phyloP scores from a whole-genome alignment of 345 rosid species.

The Sapria himalayana region DNA sequence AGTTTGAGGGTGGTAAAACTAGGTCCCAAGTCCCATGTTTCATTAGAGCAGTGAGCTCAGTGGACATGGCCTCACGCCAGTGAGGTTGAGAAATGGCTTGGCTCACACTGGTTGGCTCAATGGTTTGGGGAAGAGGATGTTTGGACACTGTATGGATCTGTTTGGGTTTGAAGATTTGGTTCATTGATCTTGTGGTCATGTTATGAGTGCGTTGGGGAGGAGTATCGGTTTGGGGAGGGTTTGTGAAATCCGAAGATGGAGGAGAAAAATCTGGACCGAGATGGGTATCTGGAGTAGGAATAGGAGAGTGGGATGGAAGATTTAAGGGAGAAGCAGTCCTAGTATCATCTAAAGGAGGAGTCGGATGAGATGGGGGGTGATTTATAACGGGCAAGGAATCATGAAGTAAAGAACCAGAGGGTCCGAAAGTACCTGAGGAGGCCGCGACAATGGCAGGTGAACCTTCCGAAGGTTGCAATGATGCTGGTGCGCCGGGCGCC shows the following conservation, averaged over 20 bases:
- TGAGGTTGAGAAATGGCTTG: not conserved
- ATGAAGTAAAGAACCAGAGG: too few species aligned
- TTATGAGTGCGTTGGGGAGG: not conserved
- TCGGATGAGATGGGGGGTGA: too few species aligned
- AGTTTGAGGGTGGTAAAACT: not conserved
- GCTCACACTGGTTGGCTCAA: slow-evolving; percentile 1
- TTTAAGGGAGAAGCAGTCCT: not conserved
- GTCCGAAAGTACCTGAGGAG: not conserved
- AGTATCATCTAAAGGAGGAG: not conserved
- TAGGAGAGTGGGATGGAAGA: too few species aligned
- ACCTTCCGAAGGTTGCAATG: too few species aligned
- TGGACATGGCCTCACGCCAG: not conserved
- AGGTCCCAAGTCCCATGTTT: slow-evolving; percentile 1
- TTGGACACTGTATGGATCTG: not conserved
- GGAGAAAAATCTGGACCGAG: not conserved
- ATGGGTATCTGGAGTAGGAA: not conserved
- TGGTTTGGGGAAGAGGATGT: slow-evolving; percentile 1
- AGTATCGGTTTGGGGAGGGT: not conserved
- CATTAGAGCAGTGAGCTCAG: not conserved
- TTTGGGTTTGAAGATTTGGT: slow-evolving; percentile 1
- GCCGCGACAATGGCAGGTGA: not conserved
- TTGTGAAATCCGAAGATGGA: not conserved
- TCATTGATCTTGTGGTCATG: not conserved
- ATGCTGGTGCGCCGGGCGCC: not conserved
- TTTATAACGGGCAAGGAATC: too few species aligned